Percentiles rank a stretch among this genome's conserved stretches.
phyloP scores from a whole-genome alignment of 2,329 filamentous ascomycete species.

The Colletotrichum noveboracense region DNA sequence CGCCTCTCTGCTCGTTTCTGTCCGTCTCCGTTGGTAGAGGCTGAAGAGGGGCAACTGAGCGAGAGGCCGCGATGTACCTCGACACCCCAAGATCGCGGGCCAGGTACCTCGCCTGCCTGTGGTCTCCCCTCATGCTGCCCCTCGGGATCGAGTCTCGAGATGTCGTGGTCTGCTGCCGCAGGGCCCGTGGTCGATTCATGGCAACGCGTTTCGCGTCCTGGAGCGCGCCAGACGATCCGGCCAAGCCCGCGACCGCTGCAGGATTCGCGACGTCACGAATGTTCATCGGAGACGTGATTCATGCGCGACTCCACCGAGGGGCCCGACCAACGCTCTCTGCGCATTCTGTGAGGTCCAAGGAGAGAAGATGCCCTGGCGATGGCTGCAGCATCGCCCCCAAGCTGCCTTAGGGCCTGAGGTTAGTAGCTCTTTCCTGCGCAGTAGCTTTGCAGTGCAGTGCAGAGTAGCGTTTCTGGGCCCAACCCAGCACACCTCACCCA shows the following conservation, averaged over 20 bases:
- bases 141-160: neutral
- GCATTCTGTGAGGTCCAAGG: neutral
- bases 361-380: neutral
- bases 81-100: neutral
- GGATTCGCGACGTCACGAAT: constrained; percentile 15
- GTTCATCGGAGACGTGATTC: constrained; percentile 15
- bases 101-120: neutral
- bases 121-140: neutral
- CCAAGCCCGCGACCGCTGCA: neutral
- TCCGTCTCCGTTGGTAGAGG: neutral
- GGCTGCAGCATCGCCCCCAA: neutral
- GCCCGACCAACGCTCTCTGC: neutral
- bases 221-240: constrained; percentile 11
- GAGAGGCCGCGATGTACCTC: neutral
- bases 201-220: constrained; percentile 16
- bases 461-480: neutral
- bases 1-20: neutral
- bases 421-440: neutral
- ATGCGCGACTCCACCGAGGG: constrained; percentile 13
- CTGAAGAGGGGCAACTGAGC: neutral
- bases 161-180: neutral
- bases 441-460: neutral
- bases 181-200: neutral
- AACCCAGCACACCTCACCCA: neutral
- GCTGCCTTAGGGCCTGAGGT: neutral